Evolutionary conservation across 768 basidiomycete genomes (phyloP).

Genomic region (Suillus lakei): DNA sequence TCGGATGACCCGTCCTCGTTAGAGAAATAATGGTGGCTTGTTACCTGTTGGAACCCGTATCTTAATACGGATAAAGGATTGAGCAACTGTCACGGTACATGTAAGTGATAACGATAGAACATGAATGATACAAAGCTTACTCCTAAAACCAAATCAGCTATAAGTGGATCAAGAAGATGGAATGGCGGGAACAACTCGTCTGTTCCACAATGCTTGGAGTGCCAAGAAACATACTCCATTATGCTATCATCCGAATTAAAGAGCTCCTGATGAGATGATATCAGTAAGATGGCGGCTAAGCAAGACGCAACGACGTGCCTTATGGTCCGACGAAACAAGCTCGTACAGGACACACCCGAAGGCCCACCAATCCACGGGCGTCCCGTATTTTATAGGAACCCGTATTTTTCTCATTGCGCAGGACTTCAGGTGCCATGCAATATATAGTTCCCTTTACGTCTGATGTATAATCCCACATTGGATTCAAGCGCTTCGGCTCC

Average conservation of each 20-base stretch:
- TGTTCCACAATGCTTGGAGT: constrained; percentile 8
- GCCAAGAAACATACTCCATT: constrained; percentile 27
- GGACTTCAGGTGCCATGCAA: constrained; percentile 48
- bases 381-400: constrained; percentile 28
- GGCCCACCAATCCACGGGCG: constrained; percentile 46
- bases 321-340: constrained; percentile 32
- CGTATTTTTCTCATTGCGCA: constrained; percentile 28
- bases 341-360: constrained; percentile 47
- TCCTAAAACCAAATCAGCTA: constrained; percentile 36
- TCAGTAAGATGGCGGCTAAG: not conserved
- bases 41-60: not conserved
- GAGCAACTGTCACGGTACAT: not conserved
- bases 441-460: constrained; percentile 39
- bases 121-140: constrained; percentile 21
- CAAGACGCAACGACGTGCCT: constrained; percentile 22
- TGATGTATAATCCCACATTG: constrained; percentile 19
- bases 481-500: constrained; percentile 15
- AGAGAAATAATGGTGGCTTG: constrained; percentile 7
- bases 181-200: constrained; percentile 28
- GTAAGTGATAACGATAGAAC: not conserved
- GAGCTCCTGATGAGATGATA: constrained; percentile 29
- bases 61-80: not conserved
- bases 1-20: constrained; percentile 20
- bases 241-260: constrained; percentile 33
- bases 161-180: constrained; percentile 23